Percentiles rank a stretch among this genome's conserved stretches.
Evolutionary conservation across 2,329 filamentous ascomycete genomes (phyloP).

Genomic region (Diaporthe amygdali): DNA sequence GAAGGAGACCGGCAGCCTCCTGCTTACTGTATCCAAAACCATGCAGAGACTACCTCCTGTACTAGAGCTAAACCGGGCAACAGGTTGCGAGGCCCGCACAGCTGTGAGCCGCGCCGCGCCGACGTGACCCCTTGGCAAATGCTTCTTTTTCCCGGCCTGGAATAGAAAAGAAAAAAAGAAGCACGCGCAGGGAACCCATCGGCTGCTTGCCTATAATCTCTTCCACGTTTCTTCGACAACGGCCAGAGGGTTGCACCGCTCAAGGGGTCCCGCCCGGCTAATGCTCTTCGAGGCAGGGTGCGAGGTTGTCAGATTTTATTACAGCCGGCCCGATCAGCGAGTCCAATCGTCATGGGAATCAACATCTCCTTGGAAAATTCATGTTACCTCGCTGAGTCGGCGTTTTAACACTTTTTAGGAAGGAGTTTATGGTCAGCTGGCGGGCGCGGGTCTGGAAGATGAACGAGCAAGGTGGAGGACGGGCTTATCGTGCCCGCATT

Average conservation of each 20-base stretch:
- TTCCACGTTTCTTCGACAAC: background rate
- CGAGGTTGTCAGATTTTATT: too few species aligned
- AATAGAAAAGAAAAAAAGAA: background rate
- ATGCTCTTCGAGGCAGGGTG: background rate
- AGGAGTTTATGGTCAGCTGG: conserved; percentile 16
- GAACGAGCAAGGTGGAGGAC: background rate
- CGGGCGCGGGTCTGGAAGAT: background rate
- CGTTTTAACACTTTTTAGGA: conserved; percentile 6
- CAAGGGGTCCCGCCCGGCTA: background rate
- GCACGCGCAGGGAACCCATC: background rate
- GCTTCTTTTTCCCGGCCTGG: background rate
- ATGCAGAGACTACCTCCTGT: background rate
- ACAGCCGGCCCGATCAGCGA: background rate
- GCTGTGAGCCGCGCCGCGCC: conserved; percentile 2
- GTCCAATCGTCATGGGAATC: conserved; percentile 8
- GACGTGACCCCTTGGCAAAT: conserved; percentile 11
- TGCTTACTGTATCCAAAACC: background rate
- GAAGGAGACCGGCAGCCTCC: background rate
- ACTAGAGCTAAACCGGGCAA: conserved; percentile 11
- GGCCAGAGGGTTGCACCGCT: background rate
- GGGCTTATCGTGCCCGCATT: background rate
- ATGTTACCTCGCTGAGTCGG: background rate
- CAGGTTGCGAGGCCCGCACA: conserved; percentile 6
- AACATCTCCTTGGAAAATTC: background rate
- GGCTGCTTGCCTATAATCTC: background rate